These are phyloP conservation scores for Mycena olivaceomarginata DNA, from an alignment of 768 basidiomycete species.

Conservation along the genomic window DNA sequence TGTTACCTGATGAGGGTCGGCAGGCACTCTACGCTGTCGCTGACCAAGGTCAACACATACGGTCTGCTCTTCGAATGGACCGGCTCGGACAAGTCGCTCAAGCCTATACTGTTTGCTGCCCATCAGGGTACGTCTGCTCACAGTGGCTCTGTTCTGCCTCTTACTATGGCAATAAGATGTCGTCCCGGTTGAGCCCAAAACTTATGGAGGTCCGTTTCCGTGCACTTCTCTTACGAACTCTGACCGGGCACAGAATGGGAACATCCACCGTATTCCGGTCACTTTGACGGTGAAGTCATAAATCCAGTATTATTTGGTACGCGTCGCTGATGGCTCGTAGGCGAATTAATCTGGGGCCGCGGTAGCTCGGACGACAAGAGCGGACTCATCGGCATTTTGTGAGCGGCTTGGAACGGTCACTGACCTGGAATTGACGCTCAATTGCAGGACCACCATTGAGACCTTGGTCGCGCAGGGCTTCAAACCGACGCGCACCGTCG, in stretches of 20 bases:
- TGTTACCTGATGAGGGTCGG: not conserved
- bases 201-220: slow-evolving; percentile 56
- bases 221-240: not conserved
- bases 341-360: slow-evolving; percentile 82
- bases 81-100: slow-evolving; percentile 76
- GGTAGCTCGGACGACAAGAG: slow-evolving; percentile 87
- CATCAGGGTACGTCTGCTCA: slow-evolving; percentile 72
- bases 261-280: slow-evolving; percentile 76
- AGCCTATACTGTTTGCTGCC: slow-evolving; percentile 81
- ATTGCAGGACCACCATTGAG: slow-evolving; percentile 74
- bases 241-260: slow-evolving; percentile 61
- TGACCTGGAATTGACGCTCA: not conserved
- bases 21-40: slow-evolving; percentile 75
- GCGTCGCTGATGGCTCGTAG: slow-evolving; percentile 43
- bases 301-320: not conserved
- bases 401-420: slow-evolving; percentile 4
- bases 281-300: slow-evolving; percentile 66
- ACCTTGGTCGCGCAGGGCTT: slow-evolving; percentile 78
- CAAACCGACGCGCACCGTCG: slow-evolving; percentile 76
- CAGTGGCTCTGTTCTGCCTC: not conserved
- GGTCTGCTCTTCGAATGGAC: slow-evolving; percentile 86
- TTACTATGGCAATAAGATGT: slow-evolving; percentile 64
- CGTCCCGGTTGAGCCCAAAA: slow-evolving; percentile 72
- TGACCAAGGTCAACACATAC: slow-evolving; percentile 86
- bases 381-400: slow-evolving; percentile 83